phyloP scores from a whole-genome alignment of 768 basidiomycete species.

The Rhizopogon sp. region DNA sequence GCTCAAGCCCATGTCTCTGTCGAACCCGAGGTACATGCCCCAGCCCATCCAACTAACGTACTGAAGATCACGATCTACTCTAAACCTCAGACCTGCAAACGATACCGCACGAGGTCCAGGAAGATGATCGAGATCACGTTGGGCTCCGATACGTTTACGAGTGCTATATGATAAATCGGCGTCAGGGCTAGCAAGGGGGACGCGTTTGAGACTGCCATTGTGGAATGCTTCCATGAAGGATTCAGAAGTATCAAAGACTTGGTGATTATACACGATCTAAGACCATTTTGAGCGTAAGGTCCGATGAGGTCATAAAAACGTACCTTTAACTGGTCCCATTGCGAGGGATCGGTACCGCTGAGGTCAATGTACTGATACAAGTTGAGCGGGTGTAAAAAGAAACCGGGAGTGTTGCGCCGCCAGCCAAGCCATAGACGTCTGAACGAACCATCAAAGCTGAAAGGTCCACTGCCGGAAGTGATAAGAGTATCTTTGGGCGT shows the following conservation, averaged over 20 bases:
- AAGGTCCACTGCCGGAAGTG: constrained; percentile 42
- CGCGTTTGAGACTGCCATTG: constrained; percentile 46
- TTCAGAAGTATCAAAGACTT: constrained; percentile 43
- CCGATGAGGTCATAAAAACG: background rate
- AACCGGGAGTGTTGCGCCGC: constrained; percentile 44
- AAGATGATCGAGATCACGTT: constrained; percentile 56
- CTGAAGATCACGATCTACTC: constrained; percentile 45
- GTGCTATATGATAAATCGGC: constrained; percentile 40
- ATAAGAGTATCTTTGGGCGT: constrained; percentile 46
- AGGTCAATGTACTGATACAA: constrained; percentile 57
- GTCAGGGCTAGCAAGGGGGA: constrained; percentile 26
- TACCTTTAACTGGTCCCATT: constrained; percentile 53
- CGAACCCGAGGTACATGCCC: constrained; percentile 56
- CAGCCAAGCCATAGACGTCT: constrained; percentile 50
- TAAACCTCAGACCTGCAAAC: constrained; percentile 54
- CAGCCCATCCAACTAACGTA: constrained; percentile 71
- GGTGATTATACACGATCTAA: constrained; percentile 56
- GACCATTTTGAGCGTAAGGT: background rate
- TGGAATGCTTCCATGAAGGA: constrained; percentile 50
- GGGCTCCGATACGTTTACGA: constrained; percentile 34
- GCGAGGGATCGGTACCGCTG: constrained; percentile 44
- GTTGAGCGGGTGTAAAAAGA: constrained; percentile 49
- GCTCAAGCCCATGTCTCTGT: constrained; percentile 61
- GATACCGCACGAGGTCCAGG: constrained; percentile 61
- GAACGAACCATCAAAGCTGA: constrained; percentile 58